phyloP scores from a whole-genome alignment of 768 basidiomycete genomes.

The Lentinula boryana region DNA sequence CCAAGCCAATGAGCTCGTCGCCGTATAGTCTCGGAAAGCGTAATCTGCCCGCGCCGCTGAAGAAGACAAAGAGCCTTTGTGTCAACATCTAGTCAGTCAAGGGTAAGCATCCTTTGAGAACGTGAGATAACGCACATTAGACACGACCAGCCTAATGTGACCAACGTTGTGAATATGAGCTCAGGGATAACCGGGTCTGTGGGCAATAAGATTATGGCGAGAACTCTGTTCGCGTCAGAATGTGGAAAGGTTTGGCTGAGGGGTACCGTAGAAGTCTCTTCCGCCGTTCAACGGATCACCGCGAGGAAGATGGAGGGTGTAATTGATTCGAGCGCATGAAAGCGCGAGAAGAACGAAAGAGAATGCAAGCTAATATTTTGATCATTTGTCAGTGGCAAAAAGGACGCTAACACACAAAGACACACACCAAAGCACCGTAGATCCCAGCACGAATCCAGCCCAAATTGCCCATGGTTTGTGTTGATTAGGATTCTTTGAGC shows the following conservation, averaged over 20 bases:
- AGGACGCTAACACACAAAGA: too few species aligned
- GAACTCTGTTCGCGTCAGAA: not conserved
- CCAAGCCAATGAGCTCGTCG: constrained; percentile 54
- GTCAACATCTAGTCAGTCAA: constrained; percentile 5
- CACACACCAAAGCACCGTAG: not conserved
- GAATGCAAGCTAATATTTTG: constrained; percentile 33
- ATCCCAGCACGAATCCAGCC: not conserved
- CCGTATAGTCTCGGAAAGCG: constrained; percentile 49
- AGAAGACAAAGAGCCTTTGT: constrained; percentile 29
- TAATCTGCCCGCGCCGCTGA: constrained; percentile 56
- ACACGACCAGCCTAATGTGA: constrained; percentile 59
- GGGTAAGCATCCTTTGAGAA: not conserved
- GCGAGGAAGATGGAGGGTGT: constrained; percentile 52
- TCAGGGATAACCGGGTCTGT: constrained; percentile 69
- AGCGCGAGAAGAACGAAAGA: constrained; percentile 54
- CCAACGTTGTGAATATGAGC: constrained; percentile 52
- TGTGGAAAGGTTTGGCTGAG: not conserved
- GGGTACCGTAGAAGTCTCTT: constrained; percentile 51
- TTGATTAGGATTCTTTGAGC: not conserved
- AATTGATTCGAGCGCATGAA: constrained; percentile 54
- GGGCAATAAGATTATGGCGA: not conserved
- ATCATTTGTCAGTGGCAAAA: not conserved
- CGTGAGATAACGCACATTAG: constrained; percentile 45
- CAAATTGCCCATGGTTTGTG: not conserved
- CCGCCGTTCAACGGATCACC: constrained; percentile 55